Evolutionary conservation across 78 protist genomes (phyloP).

Genomic region (Parvularia atlantis): DNA sequence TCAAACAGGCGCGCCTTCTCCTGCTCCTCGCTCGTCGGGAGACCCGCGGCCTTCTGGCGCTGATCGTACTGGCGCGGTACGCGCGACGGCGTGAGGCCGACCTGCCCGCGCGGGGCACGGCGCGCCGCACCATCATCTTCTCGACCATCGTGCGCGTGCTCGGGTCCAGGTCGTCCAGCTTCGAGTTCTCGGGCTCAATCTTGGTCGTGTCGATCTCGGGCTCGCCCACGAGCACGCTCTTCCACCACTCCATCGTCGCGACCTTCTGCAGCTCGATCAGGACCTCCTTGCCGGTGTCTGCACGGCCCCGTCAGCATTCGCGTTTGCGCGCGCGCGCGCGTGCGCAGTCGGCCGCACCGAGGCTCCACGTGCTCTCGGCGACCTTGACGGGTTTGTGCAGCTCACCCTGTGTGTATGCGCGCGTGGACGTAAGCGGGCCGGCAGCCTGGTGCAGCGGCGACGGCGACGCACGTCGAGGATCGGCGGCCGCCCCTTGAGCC

Average conservation of each 20-base stretch:
- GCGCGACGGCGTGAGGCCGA: no score
- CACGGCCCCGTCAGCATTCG: not conserved
- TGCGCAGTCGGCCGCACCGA: slow-evolving; percentile 30
- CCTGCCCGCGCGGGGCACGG: no score
- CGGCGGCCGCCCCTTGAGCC: slow-evolving; percentile 24
- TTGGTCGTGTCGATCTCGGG: slow-evolving; percentile 35
- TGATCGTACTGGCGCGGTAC: no score
- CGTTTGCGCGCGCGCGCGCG: not conserved
- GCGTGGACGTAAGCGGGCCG: no score
- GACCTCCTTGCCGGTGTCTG: not conserved
- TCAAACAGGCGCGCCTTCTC: slow-evolving; percentile 10
- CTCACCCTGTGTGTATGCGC: no score
- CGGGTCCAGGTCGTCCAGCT: slow-evolving; percentile 52
- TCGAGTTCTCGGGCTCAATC: slow-evolving; percentile 50
- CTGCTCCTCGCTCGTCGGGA: slow-evolving; percentile 37
- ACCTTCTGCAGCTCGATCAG: not conserved
- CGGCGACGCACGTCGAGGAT: slow-evolving; percentile 34
- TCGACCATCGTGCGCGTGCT: slow-evolving; percentile 35
- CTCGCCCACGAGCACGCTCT: slow-evolving; percentile 24
- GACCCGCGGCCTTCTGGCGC: slow-evolving; percentile 23
- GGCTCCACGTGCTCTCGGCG: slow-evolving; percentile 42
- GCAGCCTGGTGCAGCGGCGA: no score
- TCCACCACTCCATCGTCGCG: slow-evolving; percentile 69
- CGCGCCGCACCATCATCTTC: no score
- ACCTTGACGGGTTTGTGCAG: slow-evolving; percentile 12